Evolutionary conservation across 2,329 filamentous ascomycete genomes (phyloP), one percentile per base, ranked within the genome.

Genomic region (Pseudogymnoascus sp.): DNA sequence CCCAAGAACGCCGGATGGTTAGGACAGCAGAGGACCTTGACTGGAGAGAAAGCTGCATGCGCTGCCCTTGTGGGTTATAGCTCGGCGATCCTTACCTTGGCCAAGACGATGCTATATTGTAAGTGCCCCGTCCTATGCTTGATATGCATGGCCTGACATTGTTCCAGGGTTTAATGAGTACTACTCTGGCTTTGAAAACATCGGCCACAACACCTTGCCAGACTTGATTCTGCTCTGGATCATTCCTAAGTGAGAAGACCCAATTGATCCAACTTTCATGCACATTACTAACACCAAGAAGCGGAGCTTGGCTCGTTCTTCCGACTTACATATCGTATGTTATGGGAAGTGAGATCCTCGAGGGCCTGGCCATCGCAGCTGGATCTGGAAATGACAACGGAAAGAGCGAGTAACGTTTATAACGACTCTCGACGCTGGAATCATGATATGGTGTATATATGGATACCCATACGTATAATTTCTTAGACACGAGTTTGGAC

Each of bases 61-160:
- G 85, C 85, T 16, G 77, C 84, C 31, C 66, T 89, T 57, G 74
- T 87, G 62, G 85, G 79, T 1, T 88, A 85, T 66, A 79, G 79
- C 60, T 80, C 81, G 18, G 81, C 81, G 4, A 75, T 86, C 1
- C 84, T 89, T 80, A 90, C 87, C 1, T 71, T 88, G 18, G 84
- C 82, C 70, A 90, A 90, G 77, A 89, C 87, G 1, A 70, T 86
- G 26, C 72, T 90, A 5, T 90, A 90, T 69, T 84, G 86, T 86
- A 68, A 77, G 81, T 77, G 16, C 23, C 31, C 23, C 10, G n/a
- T 29, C 11, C 59, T 7, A 10, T 12, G 21, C 5, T 60, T 39
- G 37, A 11, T n/a, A 34, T 18, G 7, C 16, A 21, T 57, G 10
- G 60, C 39, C 64, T 68, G 36, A 68, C 34, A 29, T 12, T 2